Evolutionary conservation across 352 stramenopile genomes (phyloP), one percentile per base, ranked within the genome.

Genomic region (Globisporangium rhizosaccharum): DNA sequence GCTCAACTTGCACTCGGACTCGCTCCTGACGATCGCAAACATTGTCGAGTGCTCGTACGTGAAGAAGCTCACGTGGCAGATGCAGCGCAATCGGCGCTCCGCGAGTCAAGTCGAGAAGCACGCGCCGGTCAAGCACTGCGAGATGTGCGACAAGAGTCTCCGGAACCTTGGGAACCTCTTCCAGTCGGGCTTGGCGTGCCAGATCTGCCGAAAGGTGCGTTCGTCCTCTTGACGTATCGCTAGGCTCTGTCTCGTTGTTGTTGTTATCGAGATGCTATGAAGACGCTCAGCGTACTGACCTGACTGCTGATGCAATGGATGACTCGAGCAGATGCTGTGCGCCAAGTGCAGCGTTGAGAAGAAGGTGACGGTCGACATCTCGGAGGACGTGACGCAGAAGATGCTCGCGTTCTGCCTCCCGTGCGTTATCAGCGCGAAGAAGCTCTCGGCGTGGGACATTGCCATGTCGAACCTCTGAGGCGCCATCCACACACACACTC

Each of bases 321-420:
- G 30, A 9, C 18, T 17, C 44, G 0, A 58, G 28, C 61, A 73
- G 36, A 66, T 62, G 12, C 70, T 71, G 20, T 85, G 75, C 49
- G 61, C 67, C 51, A 85, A 80, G 51, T 85, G 75, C 66, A 75
- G 53, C 23, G 71, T 85, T 20, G 62, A 78, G 49, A 85, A 82
- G 62, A 85, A 72, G 23, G 37, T 80, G 58, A 61, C 75, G 14
- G 50, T 77, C 28, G 63, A 79, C 54, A 67, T 62, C 7, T 42
- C 59, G 12, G 63, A 71, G 46, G 67, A 76, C 15, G 44, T 78
- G n/a, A 37, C 57, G 26, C 63, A 72, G 30, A 66, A 71, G 47
- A 56, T 65, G 44, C 51, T 82, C 20, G 63, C 72, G 17, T 85
- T 85, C 62, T 85, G 75, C 33, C 49, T 82, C 17, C 67, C 68